phyloP scores from a whole-genome alignment of 2,329 filamentous ascomycete species.

The Sporothrix euskadiensis region DNA sequence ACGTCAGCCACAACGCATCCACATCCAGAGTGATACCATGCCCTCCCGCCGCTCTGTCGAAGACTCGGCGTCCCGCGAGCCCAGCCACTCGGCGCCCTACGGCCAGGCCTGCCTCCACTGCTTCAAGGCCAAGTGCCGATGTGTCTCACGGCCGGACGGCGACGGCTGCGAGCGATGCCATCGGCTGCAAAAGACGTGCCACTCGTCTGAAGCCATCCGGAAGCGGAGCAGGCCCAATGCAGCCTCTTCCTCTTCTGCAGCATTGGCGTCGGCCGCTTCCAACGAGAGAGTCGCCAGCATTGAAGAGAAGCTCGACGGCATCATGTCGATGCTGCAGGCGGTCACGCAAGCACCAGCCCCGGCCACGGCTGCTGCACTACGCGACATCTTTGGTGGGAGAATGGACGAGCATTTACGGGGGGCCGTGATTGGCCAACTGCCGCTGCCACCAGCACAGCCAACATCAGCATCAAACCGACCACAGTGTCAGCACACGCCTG shows the following conservation, averaged over 20 bases:
- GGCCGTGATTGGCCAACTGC: not conserved
- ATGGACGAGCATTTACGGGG: not conserved
- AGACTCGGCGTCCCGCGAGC: not conserved
- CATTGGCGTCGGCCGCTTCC: constrained; percentile 24
- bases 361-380: not conserved
- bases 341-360: constrained; percentile 36
- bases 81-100: constrained; percentile 23
- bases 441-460: not conserved
- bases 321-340: constrained; percentile 45
- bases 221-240: constrained; percentile 40
- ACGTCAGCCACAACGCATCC: too few species aligned
- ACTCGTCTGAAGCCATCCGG: constrained; percentile 44
- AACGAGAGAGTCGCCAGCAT: constrained; percentile 46
- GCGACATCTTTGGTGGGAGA: not conserved
- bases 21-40: not conserved
- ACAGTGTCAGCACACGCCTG: not conserved
- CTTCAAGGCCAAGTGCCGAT: constrained; percentile 46
- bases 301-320: constrained; percentile 53
- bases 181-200: constrained; percentile 47
- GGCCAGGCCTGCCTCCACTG: constrained; percentile 26
- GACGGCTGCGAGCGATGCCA: constrained; percentile 38
- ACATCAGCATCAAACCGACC: not conserved
- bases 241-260: not conserved
- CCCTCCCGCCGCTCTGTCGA: not conserved
- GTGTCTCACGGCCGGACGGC: constrained; percentile 44